These are phyloP conservation scores for Nowakowskiella sp. DNA, from an alignment of 192 early-diverging fungal genomes.

Conservation along the genomic window DNA sequence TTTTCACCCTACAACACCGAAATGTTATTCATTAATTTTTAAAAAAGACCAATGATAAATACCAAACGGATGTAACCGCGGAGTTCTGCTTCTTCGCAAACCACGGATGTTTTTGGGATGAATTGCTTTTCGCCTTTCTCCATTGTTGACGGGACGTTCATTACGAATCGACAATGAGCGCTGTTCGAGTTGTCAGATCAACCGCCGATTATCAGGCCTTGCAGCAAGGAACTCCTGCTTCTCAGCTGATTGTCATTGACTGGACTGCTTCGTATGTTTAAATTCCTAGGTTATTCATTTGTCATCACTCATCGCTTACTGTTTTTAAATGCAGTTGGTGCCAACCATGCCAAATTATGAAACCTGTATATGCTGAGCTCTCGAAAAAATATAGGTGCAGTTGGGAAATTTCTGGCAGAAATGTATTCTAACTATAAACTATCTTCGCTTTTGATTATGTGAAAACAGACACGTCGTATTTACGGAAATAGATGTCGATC, in stretches of 20 bases:
- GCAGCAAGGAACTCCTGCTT: neutral
- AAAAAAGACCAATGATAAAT: neutral
- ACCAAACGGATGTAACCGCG: conserved; percentile 17
- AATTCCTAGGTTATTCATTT: neutral
- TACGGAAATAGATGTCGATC: conserved; percentile 39
- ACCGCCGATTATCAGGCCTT: neutral
- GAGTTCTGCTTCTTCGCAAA: conserved; percentile 33
- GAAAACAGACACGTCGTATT: conserved; percentile 34
- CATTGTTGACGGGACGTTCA: no score
- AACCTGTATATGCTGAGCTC: neutral
- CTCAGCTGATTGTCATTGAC: neutral
- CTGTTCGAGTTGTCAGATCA: neutral
- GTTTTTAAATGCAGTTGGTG: neutral
- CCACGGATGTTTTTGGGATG: conserved; percentile 4
- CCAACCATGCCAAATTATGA: neutral
- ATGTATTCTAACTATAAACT: no score
- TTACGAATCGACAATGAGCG: neutral
- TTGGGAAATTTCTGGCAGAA: no score
- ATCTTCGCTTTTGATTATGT: no score
- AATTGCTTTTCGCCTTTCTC: neutral
- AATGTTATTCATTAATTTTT: neutral
- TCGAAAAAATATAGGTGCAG: neutral
- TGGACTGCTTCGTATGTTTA: neutral
- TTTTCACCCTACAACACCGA: conserved; percentile 15
- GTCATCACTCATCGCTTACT: neutral